Evolutionary conservation across 139 green algal species (phyloP).

Genomic region (Trebouxia sp.): DNA sequence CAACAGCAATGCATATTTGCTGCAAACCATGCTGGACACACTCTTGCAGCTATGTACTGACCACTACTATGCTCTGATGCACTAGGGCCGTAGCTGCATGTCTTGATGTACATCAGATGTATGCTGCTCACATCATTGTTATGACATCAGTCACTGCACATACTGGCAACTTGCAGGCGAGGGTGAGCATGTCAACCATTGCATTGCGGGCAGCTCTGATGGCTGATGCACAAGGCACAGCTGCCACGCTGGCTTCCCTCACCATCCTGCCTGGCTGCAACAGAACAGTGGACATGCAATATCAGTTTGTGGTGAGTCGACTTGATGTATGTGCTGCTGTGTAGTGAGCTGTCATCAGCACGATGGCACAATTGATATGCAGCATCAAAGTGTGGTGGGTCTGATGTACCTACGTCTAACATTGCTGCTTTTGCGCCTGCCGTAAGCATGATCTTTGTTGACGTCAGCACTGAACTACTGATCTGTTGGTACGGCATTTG

Average conservation of each 20-base stretch:
- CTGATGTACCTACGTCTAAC: no score
- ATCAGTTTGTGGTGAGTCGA: background rate
- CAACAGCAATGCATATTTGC: background rate
- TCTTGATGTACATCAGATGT: background rate
- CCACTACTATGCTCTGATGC: background rate
- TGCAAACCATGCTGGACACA: no score
- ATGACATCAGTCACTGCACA: background rate
- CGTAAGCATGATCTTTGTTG: no score
- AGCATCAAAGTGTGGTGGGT: no score
- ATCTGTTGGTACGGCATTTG: no score
- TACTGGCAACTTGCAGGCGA: background rate
- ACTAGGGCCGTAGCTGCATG: background rate
- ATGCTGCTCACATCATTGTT: background rate
- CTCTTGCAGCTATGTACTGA: background rate
- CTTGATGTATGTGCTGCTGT: no score
- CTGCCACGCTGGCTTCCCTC: background rate
- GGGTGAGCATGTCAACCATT: background rate
- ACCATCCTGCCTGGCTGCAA: slow-evolving; percentile 5
- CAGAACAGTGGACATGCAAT: slow-evolving; percentile 6
- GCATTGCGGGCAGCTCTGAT: background rate
- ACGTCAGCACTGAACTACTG: no score
- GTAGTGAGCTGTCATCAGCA: no score
- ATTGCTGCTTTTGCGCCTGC: no score
- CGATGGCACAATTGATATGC: no score
- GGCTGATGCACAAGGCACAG: background rate